A percentile compares a stretch with the other conserved stretches of the same genome.
Evolutionary conservation across 2,329 filamentous ascomycete species (phyloP).

Genomic region (Fusarium citri): DNA sequence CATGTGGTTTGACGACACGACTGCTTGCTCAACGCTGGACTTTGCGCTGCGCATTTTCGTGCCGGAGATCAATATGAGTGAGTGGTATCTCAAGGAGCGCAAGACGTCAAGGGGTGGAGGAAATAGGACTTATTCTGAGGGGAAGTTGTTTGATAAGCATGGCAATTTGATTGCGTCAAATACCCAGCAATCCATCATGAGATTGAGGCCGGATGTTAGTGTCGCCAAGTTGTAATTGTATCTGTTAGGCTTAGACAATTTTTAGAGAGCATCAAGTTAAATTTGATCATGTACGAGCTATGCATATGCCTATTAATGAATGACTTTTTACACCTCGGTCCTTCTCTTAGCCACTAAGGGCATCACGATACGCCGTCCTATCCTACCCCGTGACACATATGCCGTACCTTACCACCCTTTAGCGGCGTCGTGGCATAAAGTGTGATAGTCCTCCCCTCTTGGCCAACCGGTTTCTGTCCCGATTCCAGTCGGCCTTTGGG

Average conservation of each 20-base stretch:
- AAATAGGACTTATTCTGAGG: slow-evolving; percentile 60
- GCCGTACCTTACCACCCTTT: not conserved
- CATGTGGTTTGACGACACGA: slow-evolving; percentile 57
- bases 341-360: not conserved
- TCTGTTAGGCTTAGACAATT: too few relatives aligned
- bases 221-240: slow-evolving; percentile 20
- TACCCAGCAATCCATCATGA: slow-evolving; percentile 59
- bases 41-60: slow-evolving; percentile 61
- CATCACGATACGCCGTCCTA: too few relatives aligned
- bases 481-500: not conserved
- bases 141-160: slow-evolving; percentile 57
- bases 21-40: slow-evolving; percentile 60
- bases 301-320: not conserved
- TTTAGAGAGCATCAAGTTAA: not conserved
- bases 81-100: slow-evolving; percentile 59
- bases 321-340: not conserved
- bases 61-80: slow-evolving; percentile 51
- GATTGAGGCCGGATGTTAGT: slow-evolving; percentile 26
- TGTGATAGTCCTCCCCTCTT: not conserved
- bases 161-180: slow-evolving; percentile 60
- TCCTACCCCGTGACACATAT: not conserved
- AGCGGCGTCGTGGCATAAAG: not conserved
- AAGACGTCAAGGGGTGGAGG: slow-evolving; percentile 52
- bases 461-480: not conserved
- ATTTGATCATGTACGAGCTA: not conserved